Base-by-base conservation (phyloP, 1,284 basidiomycete species). In the Boletellus deceptivus region DNA sequence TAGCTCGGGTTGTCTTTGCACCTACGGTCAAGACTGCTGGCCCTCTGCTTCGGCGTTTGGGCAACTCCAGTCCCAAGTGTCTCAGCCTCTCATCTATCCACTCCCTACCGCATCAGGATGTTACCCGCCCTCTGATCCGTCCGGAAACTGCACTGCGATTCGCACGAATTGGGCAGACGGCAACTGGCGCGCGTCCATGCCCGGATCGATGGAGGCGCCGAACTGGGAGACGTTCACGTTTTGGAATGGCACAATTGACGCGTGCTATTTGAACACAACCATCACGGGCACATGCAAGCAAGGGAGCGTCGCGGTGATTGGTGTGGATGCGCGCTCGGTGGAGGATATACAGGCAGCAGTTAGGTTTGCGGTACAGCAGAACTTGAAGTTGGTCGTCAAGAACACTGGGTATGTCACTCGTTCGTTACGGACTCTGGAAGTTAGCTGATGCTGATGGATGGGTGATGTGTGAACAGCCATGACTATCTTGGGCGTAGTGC, bases 351-450 rank as follows among this genome's bases (percentile, higher is more conserved):
- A 75, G 52, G 71, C 68, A 35, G 74, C 57, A 3, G 45, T 65
- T 5, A 38, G 17, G 0, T 63, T 64, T 46, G 49, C 74, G 0
- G 65, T 56, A 8, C 54, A 64, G 35, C 64, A 75, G 44, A 74
- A 77, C 50, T 59, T 78, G 20, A 72, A 71, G 8, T 53, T 78
- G 4, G 72, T 73, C 0, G 64, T 80, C n/a, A 80, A 79, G 59
- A 76, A 75, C 48, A 78, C 78, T 10, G 76, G 77, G 70, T 73
- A 56, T 22, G 67, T 56, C 27, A 17, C 20, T 20, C 20, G 4
- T 4, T 33, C 4, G 8, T 14, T 36, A 14, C 13, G 11, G 43
- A 3, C 20, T 20, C 20, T 20, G 20, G 20, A 24, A 3, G 4
- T 14, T 8, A 13, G 3, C n/a, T 13, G 27, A 17, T 11, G 10